Evolutionary conservation across 2,329 filamentous ascomycete species (phyloP).

Genomic region (Fusarium sp.): DNA sequence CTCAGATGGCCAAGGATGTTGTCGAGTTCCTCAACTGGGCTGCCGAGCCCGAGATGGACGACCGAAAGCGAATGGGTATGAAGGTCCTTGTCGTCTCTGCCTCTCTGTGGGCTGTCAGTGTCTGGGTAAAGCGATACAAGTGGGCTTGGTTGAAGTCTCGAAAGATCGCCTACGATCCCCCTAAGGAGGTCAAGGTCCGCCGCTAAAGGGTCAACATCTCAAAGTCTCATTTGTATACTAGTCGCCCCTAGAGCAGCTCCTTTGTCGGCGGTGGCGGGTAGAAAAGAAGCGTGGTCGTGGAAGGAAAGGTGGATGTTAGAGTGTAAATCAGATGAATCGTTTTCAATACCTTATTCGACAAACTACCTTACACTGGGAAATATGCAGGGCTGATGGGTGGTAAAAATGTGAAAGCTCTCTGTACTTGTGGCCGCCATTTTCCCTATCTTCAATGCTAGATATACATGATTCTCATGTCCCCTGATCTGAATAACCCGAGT

Average conservation of each 20-base stretch:
- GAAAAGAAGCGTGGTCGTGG: conserved; percentile 46
- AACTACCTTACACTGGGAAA: conserved; percentile 5
- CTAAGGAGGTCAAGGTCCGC: conserved; percentile 62
- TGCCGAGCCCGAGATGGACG: conserved; percentile 98
- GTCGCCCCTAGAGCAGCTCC: conserved; percentile 53
- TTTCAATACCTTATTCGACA: conserved; percentile 49
- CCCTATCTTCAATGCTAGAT: background rate
- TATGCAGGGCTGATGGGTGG: background rate
- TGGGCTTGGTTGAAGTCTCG: conserved; percentile 96
- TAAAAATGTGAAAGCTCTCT: conserved; percentile 2
- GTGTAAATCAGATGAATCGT: conserved; percentile 61
- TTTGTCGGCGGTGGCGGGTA: conserved; percentile 55
- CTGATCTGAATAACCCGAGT: background rate
- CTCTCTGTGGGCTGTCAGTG: conserved; percentile 82
- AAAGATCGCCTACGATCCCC: conserved; percentile 89
- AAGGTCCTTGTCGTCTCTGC: conserved; percentile 87
- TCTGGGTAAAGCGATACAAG: conserved; percentile 99
- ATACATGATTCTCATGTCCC: background rate
- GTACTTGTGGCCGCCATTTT: background rate
- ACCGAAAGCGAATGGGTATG: conserved; percentile 99
- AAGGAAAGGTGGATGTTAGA: conserved; percentile 50
- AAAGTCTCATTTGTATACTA: conserved; percentile 52
- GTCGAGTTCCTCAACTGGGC: conserved; percentile 99
- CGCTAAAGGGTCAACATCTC: conserved; percentile 49
- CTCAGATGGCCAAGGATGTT: conserved; percentile 99